Conservation (phyloP, 768 basidiomycete species). For the Boletus tylopilopsis region DNA sequence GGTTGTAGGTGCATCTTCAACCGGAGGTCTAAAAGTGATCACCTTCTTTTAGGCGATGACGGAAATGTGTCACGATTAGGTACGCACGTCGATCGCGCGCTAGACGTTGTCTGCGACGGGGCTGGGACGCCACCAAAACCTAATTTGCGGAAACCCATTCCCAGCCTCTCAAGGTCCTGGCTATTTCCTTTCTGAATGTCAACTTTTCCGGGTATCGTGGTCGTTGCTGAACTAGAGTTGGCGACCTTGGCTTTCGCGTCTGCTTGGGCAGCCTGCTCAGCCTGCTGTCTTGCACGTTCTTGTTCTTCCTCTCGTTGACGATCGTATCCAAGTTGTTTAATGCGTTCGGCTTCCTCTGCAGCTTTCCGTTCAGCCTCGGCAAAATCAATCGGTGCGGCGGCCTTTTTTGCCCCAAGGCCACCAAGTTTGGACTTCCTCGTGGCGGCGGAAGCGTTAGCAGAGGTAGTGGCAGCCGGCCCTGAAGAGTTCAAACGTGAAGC, state of each 20-base stretch:
- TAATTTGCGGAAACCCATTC: slow-evolving; percentile 72
- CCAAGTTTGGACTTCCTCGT: slow-evolving; percentile 71
- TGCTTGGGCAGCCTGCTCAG: slow-evolving; percentile 39
- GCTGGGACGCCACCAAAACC: slow-evolving; percentile 84
- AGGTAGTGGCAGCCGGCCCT: slow-evolving; percentile 28
- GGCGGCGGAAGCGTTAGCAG: slow-evolving; percentile 30
- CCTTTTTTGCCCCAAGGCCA: slow-evolving; percentile 82
- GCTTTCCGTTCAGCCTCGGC: slow-evolving; percentile 92
- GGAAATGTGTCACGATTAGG: neutral
- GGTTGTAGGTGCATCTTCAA: slow-evolving; percentile 64
- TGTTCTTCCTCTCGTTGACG: slow-evolving; percentile 81
- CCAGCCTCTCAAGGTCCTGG: slow-evolving; percentile 53
- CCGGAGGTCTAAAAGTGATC: slow-evolving; percentile 20
- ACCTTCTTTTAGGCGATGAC: neutral
- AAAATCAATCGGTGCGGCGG: slow-evolving; percentile 81
- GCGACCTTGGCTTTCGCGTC: slow-evolving; percentile 31
- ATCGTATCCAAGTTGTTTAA: slow-evolving; percentile 91
- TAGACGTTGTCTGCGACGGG: slow-evolving; percentile 50
- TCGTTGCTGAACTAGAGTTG: slow-evolving; percentile 21
- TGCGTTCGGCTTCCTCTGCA: slow-evolving; percentile 85
- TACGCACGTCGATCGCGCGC: slow-evolving; percentile 39
- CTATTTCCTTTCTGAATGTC: slow-evolving; percentile 38
- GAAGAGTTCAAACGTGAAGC: slow-evolving; percentile 43
- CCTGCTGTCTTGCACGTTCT: slow-evolving; percentile 63
- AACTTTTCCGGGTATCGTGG: slow-evolving; percentile 25